Evolutionary conservation across 192 early-diverging fungal species (phyloP).

Genomic region (Diversispora epigaea): DNA sequence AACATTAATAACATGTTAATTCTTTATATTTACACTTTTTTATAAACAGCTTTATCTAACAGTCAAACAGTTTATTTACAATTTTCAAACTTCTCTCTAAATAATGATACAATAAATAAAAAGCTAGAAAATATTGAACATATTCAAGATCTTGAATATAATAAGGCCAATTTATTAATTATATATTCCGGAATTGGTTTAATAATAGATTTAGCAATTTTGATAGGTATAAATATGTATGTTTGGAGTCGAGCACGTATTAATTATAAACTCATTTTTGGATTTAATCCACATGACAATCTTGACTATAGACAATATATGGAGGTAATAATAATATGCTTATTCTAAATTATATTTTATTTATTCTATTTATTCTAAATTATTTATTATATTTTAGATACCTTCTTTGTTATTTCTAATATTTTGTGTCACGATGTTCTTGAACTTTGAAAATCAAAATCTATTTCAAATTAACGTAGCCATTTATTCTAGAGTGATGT

Average conservation of each 20-base stretch:
- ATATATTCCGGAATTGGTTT: conserved; percentile 12
- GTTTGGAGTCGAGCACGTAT: conserved; percentile 64
- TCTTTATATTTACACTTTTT: too few species aligned
- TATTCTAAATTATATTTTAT: background rate
- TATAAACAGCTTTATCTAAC: too few species aligned
- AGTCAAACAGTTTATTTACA: too few species aligned
- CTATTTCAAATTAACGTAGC: too few species aligned
- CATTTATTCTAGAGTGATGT: conserved; percentile 27
- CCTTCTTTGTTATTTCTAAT: background rate
- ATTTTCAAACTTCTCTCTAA: too few species aligned
- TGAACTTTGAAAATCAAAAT: background rate
- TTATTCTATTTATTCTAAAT: background rate
- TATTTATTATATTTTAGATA: background rate
- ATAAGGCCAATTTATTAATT: too few species aligned
- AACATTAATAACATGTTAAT: too few species aligned
- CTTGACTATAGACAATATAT: conserved; percentile 66
- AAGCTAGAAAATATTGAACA: too few species aligned
- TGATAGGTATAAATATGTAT: conserved; percentile 64
- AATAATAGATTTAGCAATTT: conserved; percentile 56
- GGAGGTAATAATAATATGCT: conserved; percentile 48
- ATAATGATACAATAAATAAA: too few species aligned
- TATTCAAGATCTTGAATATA: too few species aligned
- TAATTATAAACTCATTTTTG: conserved; percentile 84
- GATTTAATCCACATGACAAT: conserved; percentile 70
- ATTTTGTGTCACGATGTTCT: background rate